A percentile compares a stretch with the other conserved stretches of the same genome.
Evolutionary conservation across 2,329 filamentous ascomycete genomes (phyloP).

Genomic region (Aspergillus pseudoterreus): DNA sequence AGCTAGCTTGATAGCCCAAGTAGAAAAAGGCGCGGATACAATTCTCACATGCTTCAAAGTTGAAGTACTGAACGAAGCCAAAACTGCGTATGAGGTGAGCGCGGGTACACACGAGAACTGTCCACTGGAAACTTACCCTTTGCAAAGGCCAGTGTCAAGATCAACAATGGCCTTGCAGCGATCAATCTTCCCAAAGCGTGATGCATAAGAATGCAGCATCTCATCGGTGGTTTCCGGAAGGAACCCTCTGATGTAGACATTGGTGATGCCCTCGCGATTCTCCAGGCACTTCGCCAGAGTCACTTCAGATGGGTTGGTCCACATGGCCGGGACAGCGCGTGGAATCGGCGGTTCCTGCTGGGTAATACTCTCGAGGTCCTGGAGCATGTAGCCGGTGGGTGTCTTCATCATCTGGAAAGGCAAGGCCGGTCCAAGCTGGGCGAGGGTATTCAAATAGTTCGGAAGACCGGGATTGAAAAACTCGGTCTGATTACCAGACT

Average conservation of each 20-base stretch:
- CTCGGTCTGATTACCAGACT: constrained; percentile 56
- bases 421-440: constrained; percentile 48
- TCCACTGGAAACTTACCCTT: constrained; percentile 64
- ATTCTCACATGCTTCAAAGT: constrained; percentile 82
- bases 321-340: constrained; percentile 82
- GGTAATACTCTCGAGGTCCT: constrained; percentile 61
- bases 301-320: constrained; percentile 76
- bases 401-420: constrained; percentile 46
- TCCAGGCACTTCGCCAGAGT: constrained; percentile 90
- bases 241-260: constrained; percentile 96
- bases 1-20: constrained; percentile 94
- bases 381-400: constrained; percentile 42
- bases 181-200: constrained; percentile 88
- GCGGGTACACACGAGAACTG: constrained; percentile 20
- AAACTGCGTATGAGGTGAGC: constrained; percentile 58
- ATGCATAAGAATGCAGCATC: constrained; percentile 74
- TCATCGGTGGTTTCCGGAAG: constrained; percentile 94
- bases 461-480: constrained; percentile 55
- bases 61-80: constrained; percentile 93
- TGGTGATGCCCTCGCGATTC: constrained; percentile 92
- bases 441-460: constrained; percentile 59
- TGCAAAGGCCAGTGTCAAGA: constrained; percentile 86
- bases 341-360: constrained; percentile 80
- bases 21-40: constrained; percentile 95
- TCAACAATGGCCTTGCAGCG: constrained; percentile 99